These are phyloP conservation scores for Colletotrichum orchidophilum DNA, from an alignment of 2,329 filamentous ascomycete species.

Conservation along the genomic window DNA sequence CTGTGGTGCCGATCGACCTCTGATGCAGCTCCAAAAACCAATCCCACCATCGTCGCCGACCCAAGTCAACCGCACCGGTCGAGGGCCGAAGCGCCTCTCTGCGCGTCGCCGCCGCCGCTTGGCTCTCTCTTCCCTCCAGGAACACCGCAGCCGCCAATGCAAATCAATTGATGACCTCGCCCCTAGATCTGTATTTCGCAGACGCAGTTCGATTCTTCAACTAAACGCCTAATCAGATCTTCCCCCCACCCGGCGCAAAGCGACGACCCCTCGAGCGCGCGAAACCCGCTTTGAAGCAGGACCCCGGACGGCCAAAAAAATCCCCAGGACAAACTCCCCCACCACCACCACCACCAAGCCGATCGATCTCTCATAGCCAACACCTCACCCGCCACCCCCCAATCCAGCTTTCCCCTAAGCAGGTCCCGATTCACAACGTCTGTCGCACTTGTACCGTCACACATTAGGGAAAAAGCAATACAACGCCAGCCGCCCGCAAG, in stretches of 20 bases:
- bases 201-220: background rate
- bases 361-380: background rate
- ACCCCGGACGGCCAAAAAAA: background rate
- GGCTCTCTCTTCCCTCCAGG: background rate
- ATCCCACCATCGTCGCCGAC: slow-evolving; percentile 34
- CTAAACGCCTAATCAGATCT: background rate
- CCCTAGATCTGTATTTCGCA: background rate
- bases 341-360: background rate
- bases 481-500: background rate
- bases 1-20: background rate
- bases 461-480: background rate
- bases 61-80: slow-evolving; percentile 26
- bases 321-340: background rate
- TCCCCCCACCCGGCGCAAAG: background rate
- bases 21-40: slow-evolving; percentile 14
- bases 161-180: background rate
- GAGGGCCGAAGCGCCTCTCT: background rate
- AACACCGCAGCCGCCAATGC: background rate
- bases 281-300: background rate
- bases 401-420: background rate
- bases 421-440: no score
- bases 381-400: background rate
- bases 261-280: background rate
- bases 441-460: background rate
- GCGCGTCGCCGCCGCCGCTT: background rate